Percentiles rank a stretch among this genome's conserved stretches.
Evolutionary conservation across 139 green algal species (phyloP).

Genomic region (Monoraphidium neglectum): DNA sequence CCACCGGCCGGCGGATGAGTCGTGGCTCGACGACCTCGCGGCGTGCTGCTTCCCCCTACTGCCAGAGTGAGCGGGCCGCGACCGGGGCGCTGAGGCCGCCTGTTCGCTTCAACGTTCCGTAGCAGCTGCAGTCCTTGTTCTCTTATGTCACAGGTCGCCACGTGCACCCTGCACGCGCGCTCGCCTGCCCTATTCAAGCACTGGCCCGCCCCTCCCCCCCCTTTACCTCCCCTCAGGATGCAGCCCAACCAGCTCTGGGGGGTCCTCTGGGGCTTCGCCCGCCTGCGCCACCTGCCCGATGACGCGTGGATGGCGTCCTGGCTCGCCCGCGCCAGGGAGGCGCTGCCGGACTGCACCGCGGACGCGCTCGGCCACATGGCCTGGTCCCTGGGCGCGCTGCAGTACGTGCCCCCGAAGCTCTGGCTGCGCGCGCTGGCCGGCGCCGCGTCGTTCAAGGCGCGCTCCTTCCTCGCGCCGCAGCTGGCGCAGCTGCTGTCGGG

Average conservation of each 20-base stretch:
- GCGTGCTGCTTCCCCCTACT: background rate
- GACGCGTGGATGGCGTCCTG: constrained; percentile 10
- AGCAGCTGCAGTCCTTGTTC: background rate
- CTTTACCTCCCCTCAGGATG: background rate
- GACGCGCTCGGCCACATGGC: constrained; percentile 22
- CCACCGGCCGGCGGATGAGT: too few relatives aligned
- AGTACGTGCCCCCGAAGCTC: constrained; percentile 29
- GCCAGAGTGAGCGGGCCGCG: background rate
- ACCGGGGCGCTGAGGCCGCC: background rate
- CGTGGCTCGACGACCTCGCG: constrained; percentile 7
- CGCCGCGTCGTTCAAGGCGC: constrained; percentile 13
- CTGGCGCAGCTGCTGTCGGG: constrained; percentile 17
- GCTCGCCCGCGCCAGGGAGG: constrained; percentile 21
- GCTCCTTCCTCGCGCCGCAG: constrained; percentile 16
- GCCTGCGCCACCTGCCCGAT: constrained; percentile 11
- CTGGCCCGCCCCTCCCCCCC: background rate
- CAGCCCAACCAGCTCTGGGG: constrained; percentile 33
- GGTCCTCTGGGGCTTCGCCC: constrained; percentile 31
- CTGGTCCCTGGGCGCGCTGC: constrained; percentile 31
- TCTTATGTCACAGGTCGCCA: background rate
- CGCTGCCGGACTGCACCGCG: constrained; percentile 16
- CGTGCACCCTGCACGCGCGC: background rate
- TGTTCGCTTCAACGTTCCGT: too few relatives aligned
- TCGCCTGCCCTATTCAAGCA: too few relatives aligned
- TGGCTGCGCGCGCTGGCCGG: constrained; percentile 30